Conservation (phyloP, 164 flowering plant species). For the Macadamia tetraphylla region DNA sequence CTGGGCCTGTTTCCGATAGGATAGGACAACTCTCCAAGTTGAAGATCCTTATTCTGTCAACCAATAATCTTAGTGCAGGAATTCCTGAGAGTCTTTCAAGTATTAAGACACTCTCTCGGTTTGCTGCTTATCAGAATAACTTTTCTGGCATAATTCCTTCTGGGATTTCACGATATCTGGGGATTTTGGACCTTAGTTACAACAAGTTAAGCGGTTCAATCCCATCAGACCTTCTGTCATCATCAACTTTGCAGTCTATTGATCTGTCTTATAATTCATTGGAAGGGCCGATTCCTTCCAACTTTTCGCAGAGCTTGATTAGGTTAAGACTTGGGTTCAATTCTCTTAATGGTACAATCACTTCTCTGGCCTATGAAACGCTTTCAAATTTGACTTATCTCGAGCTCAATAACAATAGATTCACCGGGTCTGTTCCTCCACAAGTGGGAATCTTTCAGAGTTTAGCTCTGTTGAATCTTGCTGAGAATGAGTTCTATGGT, state of each 20-base stretch:
- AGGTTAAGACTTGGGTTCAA: conserved; percentile 61
- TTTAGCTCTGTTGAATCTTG: conserved; percentile 50
- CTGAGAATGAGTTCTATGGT: conserved; percentile 42
- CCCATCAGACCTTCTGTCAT: conserved; percentile 42
- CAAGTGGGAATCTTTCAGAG: conserved; percentile 40
- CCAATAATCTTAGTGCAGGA: conserved; percentile 39
- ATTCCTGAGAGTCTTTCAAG: conserved; percentile 37
- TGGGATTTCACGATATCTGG: conserved; percentile 30
- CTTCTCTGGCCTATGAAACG: conserved; percentile 17
- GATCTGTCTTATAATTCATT: conserved; percentile 51
- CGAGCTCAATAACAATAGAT: conserved; percentile 51
- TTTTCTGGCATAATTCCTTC: conserved; percentile 46
- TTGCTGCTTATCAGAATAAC: conserved; percentile 53
- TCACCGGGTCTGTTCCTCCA: conserved; percentile 43
- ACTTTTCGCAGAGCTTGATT: conserved; percentile 33
- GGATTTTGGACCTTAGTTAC: conserved; percentile 53
- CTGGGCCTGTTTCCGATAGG: conserved; percentile 37
- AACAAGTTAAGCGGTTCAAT: conserved; percentile 43
- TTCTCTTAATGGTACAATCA: conserved; percentile 34
- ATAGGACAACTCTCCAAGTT: conserved; percentile 44
- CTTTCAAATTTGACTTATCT: conserved; percentile 42
- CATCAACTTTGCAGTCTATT: conserved; percentile 30
- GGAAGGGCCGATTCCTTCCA: conserved; percentile 42
- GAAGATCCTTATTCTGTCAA: conserved; percentile 40
- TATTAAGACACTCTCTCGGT: conserved; percentile 37